Evolutionary conservation across 2,329 filamentous ascomycete genomes (phyloP), one percentile per base, ranked within the genome.

Genomic region (Diaporthe amygdali): DNA sequence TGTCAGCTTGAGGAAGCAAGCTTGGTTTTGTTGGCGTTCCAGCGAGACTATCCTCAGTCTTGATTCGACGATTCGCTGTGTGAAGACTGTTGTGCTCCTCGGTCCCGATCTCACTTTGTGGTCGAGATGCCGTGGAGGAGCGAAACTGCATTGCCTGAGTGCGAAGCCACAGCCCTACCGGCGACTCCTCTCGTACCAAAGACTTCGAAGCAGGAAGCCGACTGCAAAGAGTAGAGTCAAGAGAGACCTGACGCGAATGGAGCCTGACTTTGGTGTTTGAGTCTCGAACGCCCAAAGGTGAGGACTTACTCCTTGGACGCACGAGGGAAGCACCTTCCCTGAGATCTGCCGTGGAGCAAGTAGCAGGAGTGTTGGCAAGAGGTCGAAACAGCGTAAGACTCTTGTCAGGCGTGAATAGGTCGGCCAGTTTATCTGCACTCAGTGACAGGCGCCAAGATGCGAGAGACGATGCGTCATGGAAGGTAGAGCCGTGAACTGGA

Each of bases 391-490:
- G 25, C 8, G 52, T 32, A 30, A 22, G 20, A 5, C 8, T 17
- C 25, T 51, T 47, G n/a, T 66, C 66, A 10, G 66, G 44, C 9
- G 55, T 66, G 34, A 66, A 54, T 4, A 68, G 17, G 8, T 66
- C 71, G 14, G 56, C 64, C 25, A 69, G 39, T 27, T 59, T 72
- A 41, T 64, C 71, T 15, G 68, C 44, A 51, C 47, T 67, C 27
- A 73, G 69, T 10, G 74, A 76, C 30, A 76, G 63, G 5, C 71
- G 55, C 74, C 75, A 75, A 37, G 74, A 74, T 51, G 64, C 67
- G 63, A 75, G 71, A 17, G 75, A 76, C 2, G 73, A 69, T 27
- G 68, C 68, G 44, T 76, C 74, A 25, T 71, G 64, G 3, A 69
- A 46, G 5, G 44, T 47, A 14, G 61, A 22, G 6, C 27, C 27